Evolutionary conservation across 768 basidiomycete genomes (phyloP).

Genomic region (Dacryopinax primogenitus): DNA sequence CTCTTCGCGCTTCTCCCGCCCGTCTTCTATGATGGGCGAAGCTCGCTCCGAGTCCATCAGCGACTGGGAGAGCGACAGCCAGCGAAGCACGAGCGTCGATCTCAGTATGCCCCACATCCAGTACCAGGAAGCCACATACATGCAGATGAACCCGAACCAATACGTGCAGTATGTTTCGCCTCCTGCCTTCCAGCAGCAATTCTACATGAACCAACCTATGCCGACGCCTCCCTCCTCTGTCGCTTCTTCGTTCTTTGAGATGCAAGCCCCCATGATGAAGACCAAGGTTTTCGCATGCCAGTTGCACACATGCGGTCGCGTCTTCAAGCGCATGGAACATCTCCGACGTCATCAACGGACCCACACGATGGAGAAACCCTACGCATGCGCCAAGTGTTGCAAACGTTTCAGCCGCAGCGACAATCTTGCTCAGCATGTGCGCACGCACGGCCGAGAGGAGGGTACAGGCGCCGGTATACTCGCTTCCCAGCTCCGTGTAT

Average conservation of each 20-base stretch:
- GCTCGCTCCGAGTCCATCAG: background rate
- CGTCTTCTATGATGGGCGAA: background rate
- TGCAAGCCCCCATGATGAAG: slow-evolving; percentile 17
- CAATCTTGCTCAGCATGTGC: slow-evolving; percentile 74
- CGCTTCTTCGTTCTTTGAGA: slow-evolving; percentile 15
- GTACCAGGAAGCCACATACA: background rate
- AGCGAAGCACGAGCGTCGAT: background rate
- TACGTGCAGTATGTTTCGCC: slow-evolving; percentile 8
- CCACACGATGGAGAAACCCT: slow-evolving; percentile 82
- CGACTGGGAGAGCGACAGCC: slow-evolving; percentile 7
- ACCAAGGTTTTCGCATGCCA: slow-evolving; percentile 59
- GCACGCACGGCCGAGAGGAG: slow-evolving; percentile 53
- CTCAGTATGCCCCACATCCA: background rate
- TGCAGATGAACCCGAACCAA: slow-evolving; percentile 4
- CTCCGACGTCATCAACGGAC: slow-evolving; percentile 77
- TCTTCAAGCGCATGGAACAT: slow-evolving; percentile 89
- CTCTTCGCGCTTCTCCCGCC: slow-evolving; percentile 4
- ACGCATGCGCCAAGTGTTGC: slow-evolving; percentile 55
- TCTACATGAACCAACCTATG: slow-evolving; percentile 4
- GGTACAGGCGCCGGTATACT: slow-evolving; percentile 13
- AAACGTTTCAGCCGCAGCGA: slow-evolving; percentile 82
- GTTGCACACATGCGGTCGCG: slow-evolving; percentile 63
- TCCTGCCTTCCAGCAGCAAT: background rate
- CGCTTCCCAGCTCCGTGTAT: background rate
- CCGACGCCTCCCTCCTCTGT: slow-evolving; percentile 6